Conservation (phyloP, 2,329 filamentous ascomycete genomes). For the Penicillium sp. region DNA sequence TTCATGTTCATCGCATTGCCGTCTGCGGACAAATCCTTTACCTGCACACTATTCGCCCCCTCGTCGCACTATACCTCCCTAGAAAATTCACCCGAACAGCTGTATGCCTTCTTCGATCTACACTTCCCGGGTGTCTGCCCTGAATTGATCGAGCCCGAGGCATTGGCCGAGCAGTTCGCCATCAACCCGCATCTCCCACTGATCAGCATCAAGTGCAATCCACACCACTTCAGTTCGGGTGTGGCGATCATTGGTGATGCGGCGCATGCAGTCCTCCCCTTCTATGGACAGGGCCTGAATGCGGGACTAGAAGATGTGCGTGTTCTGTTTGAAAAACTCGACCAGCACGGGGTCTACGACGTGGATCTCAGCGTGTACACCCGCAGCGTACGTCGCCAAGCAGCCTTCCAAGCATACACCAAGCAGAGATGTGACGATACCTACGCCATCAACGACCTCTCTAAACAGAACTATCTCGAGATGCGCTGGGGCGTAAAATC, state of each 20-base stretch:
- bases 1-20: constrained; percentile 99
- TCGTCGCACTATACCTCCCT: constrained; percentile 70
- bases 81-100: constrained; percentile 64
- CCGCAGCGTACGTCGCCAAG: constrained; percentile 46
- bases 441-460: constrained; percentile 89
- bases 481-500: constrained; percentile 88
- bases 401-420: constrained; percentile 74
- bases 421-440: constrained; percentile 74
- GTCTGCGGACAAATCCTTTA: constrained; percentile 85
- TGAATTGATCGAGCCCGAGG: constrained; percentile 60
- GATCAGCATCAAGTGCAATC: constrained; percentile 89
- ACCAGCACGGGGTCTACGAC: constrained; percentile 62
- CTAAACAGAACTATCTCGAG: constrained; percentile 87
- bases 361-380: constrained; percentile 42
- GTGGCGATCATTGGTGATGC: constrained; percentile 91
- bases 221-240: constrained; percentile 77
- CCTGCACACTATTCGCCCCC: constrained; percentile 89
- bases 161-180: constrained; percentile 75
- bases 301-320: constrained; percentile 92
- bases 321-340: constrained; percentile 80
- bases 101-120: constrained; percentile 83
- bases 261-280: constrained; percentile 96
- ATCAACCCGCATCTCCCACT: constrained; percentile 87
- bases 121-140: constrained; percentile 85
- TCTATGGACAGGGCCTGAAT: constrained; percentile 98